Conservation (phyloP, 202 grass and related monocot species). For the Digitaria exilis region DNA sequence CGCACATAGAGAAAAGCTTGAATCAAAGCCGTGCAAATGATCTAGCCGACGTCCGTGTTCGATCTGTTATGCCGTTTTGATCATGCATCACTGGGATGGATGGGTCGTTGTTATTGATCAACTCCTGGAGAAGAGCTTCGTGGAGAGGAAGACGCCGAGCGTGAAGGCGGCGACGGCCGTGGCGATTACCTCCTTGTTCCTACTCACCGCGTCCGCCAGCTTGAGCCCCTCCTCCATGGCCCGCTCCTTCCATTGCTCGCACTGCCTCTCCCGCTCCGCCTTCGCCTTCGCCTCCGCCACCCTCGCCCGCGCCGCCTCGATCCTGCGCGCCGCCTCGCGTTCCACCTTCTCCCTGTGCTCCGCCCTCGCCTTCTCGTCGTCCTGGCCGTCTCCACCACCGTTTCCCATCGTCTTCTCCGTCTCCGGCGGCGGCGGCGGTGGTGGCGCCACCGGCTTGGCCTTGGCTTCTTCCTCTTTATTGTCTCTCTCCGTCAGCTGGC, state of each 20-base stretch:
- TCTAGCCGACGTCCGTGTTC: not conserved
- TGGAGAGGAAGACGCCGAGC: conserved; percentile 46
- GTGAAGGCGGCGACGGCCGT: conserved; percentile 59
- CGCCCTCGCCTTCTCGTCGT: conserved; percentile 26
- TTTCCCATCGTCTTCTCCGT: conserved; percentile 23
- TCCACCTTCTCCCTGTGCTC: conserved; percentile 17
- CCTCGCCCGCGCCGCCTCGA: conserved; percentile 37
- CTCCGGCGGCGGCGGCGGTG: not conserved
- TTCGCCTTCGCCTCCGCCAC: conserved; percentile 27
- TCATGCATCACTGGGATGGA: not conserved
- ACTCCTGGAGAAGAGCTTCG: conserved; percentile 43
- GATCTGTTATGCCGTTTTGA: not conserved
- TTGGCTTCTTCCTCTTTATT: not conserved
- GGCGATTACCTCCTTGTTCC: conserved; percentile 64
- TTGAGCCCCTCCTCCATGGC: conserved; percentile 35
- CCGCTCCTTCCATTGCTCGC: conserved; percentile 48
- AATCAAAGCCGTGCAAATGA: not conserved
- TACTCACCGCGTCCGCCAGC: conserved; percentile 47
- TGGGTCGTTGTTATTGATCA: conserved; percentile 7
- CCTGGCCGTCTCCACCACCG: not conserved
- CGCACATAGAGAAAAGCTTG: not conserved
- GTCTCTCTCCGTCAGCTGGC: not conserved
- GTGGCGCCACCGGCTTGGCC: conserved; percentile 15
- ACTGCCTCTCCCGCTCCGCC: conserved; percentile 30
- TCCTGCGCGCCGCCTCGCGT: conserved; percentile 8